A percentile compares a stretch with the other conserved stretches of the same genome.
phyloP scores from a whole-genome alignment of 495 filamentous ascomycete genomes.

The Podospora anserina region DNA sequence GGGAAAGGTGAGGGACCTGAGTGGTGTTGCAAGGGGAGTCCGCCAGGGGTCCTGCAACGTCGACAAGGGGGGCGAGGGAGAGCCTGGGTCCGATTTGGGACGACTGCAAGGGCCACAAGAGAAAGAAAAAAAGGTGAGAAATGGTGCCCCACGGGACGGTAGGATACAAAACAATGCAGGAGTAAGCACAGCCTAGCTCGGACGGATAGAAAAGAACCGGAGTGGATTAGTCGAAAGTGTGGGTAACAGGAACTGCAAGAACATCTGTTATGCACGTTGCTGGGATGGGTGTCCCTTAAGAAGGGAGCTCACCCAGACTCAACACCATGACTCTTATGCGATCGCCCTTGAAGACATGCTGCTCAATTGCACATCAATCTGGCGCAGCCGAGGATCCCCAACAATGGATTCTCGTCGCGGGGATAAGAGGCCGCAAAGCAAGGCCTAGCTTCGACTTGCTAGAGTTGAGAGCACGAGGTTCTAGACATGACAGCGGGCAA shows the following conservation, averaged over 20 bases:
- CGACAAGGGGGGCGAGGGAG: conserved; percentile 15
- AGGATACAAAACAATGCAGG: conserved; percentile 10
- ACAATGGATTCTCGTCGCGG: background rate
- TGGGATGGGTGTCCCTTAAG: conserved; percentile 3
- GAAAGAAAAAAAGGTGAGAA: background rate
- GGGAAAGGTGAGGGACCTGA: background rate
- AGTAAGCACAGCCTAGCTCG: conserved; percentile 24
- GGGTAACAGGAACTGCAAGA: background rate
- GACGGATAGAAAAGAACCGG: conserved; percentile 3
- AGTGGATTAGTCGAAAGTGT: background rate
- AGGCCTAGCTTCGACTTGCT: background rate
- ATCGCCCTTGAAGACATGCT: conserved; percentile 15
- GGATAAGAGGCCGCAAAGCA: background rate
- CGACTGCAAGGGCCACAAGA: conserved; percentile 2
- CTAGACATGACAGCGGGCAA: background rate
- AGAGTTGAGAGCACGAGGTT: background rate
- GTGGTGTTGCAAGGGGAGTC: conserved; percentile 3
- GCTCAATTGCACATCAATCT: conserved; percentile 22
- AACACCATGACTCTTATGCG: conserved; percentile 1
- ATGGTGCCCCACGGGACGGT: background rate
- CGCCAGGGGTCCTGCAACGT: conserved; percentile 5
- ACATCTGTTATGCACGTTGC: background rate
- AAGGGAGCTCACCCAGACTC: conserved; percentile 5
- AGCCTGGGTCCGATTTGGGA: conserved; percentile 12
- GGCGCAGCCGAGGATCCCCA: conserved; percentile 2